Conservation (phyloP, 495 filamentous ascomycete genomes). For the Neurospora intermedia region DNA sequence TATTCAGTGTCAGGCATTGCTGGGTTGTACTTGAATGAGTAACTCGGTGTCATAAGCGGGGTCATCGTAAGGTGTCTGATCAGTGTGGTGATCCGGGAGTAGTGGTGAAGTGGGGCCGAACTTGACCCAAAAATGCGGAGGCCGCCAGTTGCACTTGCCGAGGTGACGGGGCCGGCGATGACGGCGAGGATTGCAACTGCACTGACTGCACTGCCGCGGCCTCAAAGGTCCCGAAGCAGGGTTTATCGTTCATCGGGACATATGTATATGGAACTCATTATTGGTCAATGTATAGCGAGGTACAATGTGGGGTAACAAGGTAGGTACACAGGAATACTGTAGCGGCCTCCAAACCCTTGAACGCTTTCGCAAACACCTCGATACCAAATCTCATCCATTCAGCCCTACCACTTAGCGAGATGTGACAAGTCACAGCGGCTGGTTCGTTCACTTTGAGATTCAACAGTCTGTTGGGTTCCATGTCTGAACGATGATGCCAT, state of each 20-base stretch:
- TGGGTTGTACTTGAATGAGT: not conserved
- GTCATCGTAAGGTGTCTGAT: not conserved
- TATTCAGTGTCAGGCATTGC: not conserved
- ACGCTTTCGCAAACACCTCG: not conserved
- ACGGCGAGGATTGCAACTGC: not conserved
- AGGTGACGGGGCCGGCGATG: not conserved
- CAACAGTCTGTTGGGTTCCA: not conserved
- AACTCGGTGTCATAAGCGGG: not conserved
- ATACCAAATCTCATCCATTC: not conserved
- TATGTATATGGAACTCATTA: too few species aligned
- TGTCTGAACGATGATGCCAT: not conserved
- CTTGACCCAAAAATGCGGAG: not conserved
- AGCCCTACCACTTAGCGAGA: not conserved
- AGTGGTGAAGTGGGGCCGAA: not conserved
- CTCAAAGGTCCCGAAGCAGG: too few species aligned
- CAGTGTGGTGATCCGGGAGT: not conserved
- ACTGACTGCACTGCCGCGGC: not conserved
- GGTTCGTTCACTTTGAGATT: not conserved
- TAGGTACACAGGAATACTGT: too few species aligned
- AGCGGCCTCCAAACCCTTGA: not conserved
- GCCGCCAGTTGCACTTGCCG: not conserved
- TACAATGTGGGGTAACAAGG: too few species aligned
- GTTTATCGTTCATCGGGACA: too few species aligned
- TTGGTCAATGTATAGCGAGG: too few species aligned
- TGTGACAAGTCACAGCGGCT: not conserved